These are phyloP conservation scores for Petunia secreta DNA, from an alignment of 257 asterid genomes.

Conservation along the genomic window DNA sequence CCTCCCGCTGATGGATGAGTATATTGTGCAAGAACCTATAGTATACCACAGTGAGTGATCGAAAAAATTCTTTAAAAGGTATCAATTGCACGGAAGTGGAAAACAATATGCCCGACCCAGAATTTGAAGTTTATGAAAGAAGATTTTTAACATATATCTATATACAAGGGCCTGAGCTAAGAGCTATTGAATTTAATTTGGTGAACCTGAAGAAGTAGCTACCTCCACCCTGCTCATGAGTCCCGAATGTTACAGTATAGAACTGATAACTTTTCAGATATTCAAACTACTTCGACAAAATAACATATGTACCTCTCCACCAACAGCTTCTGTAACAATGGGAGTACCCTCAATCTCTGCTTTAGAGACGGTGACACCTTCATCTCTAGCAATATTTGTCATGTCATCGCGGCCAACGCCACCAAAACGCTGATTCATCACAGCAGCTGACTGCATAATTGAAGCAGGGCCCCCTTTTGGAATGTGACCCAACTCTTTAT, in stretches of 20 bases:
- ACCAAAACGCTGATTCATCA: constrained; percentile 16
- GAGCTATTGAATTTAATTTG: too few species aligned
- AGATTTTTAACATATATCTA: too few species aligned
- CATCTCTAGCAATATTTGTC: constrained; percentile 8
- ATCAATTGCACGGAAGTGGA: neutral
- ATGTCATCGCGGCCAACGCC: constrained; percentile 23
- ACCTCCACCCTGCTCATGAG: too few species aligned
- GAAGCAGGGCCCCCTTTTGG: constrained; percentile 29
- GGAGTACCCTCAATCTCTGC: constrained; percentile 5
- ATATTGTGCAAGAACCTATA: neutral
- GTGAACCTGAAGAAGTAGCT: too few species aligned
- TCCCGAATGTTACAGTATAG: too few species aligned
- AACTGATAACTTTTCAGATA: too few species aligned
- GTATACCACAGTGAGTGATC: neutral
- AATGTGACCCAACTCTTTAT: constrained; percentile 24
- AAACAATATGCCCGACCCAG: too few species aligned
- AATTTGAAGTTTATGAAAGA: too few species aligned
- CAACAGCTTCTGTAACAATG: constrained; percentile 28
- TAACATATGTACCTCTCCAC: constrained; percentile 23
- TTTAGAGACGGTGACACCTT: constrained; percentile 29
- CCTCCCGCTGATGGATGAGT: neutral
- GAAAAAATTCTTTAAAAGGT: neutral
- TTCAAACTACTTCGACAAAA: too few species aligned
- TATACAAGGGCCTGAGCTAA: too few species aligned
- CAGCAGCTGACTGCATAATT: constrained; percentile 33